Base-by-base conservation (phyloP, 352 stramenopile genomes). In the Elongisporangium senticosum region DNA sequence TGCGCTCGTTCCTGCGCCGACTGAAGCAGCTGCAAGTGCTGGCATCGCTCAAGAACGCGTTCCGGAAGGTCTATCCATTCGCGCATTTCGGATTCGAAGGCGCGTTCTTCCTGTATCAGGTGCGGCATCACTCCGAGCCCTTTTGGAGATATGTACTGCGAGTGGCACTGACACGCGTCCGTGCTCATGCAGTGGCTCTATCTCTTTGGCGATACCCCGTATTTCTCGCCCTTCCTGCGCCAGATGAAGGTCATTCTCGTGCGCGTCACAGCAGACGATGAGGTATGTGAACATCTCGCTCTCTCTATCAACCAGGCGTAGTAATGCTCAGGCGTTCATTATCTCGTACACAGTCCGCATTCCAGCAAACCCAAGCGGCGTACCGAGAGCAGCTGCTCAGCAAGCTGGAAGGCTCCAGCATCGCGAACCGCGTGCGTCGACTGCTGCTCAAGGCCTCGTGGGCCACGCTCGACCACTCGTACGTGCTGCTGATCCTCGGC, bases 51-150 rank as follows among this genome's bases (percentile, higher is more conserved):
- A 83, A 90, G 65, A 74, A 71, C 19, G 59, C 63, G 33, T 93
- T 93, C 61, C 68, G 91, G 49, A 68, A 68, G 8, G 64, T 67
- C 21, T 95, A 95, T 56, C 86, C 86, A 22, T 86, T 90, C 51
- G 72, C 65, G 28, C 86, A 95, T 65, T 86, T 95, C 65, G 67
- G 58, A 5, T 93, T 92, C 60, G 80, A 95, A 74, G 79, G 80
- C 13, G 66, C 74, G 0, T 93, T 93, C 65, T 90, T 95, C 60
- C 26, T 92, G 20, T 92, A 93, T 58, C 78, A 89, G 74, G 78
- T 88, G 55, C 23, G 59, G 6, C 17, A 22, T 22, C 5, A 39
- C 14, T 23, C 22, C 48, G 19, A 19, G 20, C 10, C 40, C 4
- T n/a, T 23, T 22, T 33, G 40, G 19, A 19, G 21, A 19, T 52